phyloP scores from a whole-genome alignment of 257 asterid genomes.

The Thymus quinquecostatus region DNA sequence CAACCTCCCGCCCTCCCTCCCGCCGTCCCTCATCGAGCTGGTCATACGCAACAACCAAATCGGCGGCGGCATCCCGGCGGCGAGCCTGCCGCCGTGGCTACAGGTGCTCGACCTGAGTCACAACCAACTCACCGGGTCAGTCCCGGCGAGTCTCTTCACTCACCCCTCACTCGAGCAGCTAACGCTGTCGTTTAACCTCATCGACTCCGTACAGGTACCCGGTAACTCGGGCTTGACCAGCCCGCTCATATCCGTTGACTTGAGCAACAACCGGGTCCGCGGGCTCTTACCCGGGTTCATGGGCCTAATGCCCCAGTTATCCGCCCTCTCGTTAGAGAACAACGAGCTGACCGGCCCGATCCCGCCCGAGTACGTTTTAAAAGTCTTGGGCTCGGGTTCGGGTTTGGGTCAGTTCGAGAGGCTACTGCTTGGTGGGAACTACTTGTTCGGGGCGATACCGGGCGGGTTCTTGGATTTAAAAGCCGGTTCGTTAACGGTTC shows the following conservation, averaged over 20 bases:
- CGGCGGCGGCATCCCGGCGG: slow-evolving; percentile 52
- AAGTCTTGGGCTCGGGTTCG: slow-evolving; percentile 53
- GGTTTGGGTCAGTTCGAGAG: slow-evolving; percentile 59
- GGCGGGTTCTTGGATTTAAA: slow-evolving; percentile 62
- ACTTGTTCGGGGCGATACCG: slow-evolving; percentile 78
- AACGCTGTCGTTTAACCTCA: slow-evolving; percentile 56
- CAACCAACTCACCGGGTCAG: slow-evolving; percentile 63
- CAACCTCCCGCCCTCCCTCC: slow-evolving; percentile 50
- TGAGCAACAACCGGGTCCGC: slow-evolving; percentile 61
- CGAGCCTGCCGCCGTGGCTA: slow-evolving; percentile 30
- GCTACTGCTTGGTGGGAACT: slow-evolving; percentile 82
- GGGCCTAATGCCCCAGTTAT: slow-evolving; percentile 67
- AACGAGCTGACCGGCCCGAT: slow-evolving; percentile 69
- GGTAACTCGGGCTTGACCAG: slow-evolving; percentile 44
- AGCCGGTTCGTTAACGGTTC: slow-evolving; percentile 70
- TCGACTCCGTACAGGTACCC: slow-evolving; percentile 60
- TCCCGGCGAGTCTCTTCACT: slow-evolving; percentile 66
- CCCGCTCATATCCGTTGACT: slow-evolving; percentile 69
- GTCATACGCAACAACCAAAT: slow-evolving; percentile 60
- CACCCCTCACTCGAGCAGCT: slow-evolving; percentile 78
- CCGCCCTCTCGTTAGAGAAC: slow-evolving; percentile 68
- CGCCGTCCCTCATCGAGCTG: slow-evolving; percentile 54
- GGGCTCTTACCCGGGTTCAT: slow-evolving; percentile 83
- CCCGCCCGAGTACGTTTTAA: slow-evolving; percentile 55
- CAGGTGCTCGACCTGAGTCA: slow-evolving; percentile 84